Base-by-base conservation (phyloP, 2,329 filamentous ascomycete species). In the Aspergillus sp. region DNA sequence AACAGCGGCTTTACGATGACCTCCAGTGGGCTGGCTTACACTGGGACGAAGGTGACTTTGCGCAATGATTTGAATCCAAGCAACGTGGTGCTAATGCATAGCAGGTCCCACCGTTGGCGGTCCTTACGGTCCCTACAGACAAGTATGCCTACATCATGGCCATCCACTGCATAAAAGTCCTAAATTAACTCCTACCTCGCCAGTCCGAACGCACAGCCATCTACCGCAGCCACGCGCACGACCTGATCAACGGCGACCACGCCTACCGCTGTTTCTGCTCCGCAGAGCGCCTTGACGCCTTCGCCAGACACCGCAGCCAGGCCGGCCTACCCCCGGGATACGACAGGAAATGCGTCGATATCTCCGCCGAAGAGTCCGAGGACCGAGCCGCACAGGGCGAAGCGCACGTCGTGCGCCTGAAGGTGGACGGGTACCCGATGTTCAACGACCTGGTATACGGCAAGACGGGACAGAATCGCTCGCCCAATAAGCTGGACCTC, bases 261-360 rank as follows among this genome's bases (percentile, higher is more conserved):
- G 94, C 91, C 5, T 99, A 97, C 71, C 86, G 93, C 57, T 99
- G 94, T 71, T 99, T 99, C 77, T 99, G 94, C 73, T 85, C 85
- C 0, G 71, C 86, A 0, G 82, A 89, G 52, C 83, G 88, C 25
- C 79, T 96, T 3, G 82, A 89, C 53, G 74, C 78, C 6, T 82
- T 89, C 58, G 88, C 86, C 52, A 78, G 81, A 59, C 78, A 83
- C 56, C 81, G 83, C 55, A 84, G 85, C 61, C 77, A 82, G 43
- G 72, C 78, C 4, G 84, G 84, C 20, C 76, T 82, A 42, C 77
- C 75, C 57, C 82, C 78, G 51, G 81, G 85, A 50, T 89, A 88
- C 67, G 85, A 89, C 64, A 79, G 92, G 38, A 87, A 83, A 49
- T 99, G 95, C 68, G 81, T 83, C 29, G 79, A 82, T 36, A 78